A percentile compares a stretch with the other conserved stretches of the same genome.
These are phyloP conservation scores for Rachicladosporium sp. DNA, from an alignment of 2,329 filamentous ascomycete genomes.

Conservation along the genomic window DNA sequence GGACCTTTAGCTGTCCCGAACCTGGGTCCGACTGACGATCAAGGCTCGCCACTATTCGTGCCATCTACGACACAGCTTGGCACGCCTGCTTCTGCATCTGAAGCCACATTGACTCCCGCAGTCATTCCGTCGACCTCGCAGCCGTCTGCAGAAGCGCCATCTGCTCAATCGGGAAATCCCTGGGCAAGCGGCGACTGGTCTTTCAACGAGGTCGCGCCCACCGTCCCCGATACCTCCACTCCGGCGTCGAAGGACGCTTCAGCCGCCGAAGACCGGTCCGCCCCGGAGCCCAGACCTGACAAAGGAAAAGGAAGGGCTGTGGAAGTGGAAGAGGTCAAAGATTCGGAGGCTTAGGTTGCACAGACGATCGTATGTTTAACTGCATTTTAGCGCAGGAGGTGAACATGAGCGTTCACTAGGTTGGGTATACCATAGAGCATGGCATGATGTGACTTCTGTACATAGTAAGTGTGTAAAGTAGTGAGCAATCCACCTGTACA, in stretches of 20 bases:
- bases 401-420: too few relatives aligned
- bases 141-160: background rate
- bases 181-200: constrained; percentile 10
- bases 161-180: background rate
- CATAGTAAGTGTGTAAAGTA: too few relatives aligned
- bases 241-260: constrained; percentile 4
- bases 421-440: too few relatives aligned
- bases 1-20: background rate
- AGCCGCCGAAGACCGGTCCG: background rate
- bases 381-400: too few relatives aligned
- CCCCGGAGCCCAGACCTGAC: constrained; percentile 4
- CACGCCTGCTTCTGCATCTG: too few relatives aligned
- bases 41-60: constrained; percentile 19
- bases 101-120: background rate
- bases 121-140: constrained; percentile 1
- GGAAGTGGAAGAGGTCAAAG: constrained; percentile 28
- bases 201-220: constrained; percentile 6
- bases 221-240: constrained; percentile 1
- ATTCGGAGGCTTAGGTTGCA: constrained; percentile 11
- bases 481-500: too few relatives aligned
- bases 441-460: too few relatives aligned
- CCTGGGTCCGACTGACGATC: constrained; percentile 15
- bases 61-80: too few relatives aligned
- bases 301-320: constrained; percentile 27
- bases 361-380: too few relatives aligned